These are phyloP conservation scores for Amorphotheca resinae DNA, from an alignment of 495 filamentous ascomycete species.

Conservation along the genomic window DNA sequence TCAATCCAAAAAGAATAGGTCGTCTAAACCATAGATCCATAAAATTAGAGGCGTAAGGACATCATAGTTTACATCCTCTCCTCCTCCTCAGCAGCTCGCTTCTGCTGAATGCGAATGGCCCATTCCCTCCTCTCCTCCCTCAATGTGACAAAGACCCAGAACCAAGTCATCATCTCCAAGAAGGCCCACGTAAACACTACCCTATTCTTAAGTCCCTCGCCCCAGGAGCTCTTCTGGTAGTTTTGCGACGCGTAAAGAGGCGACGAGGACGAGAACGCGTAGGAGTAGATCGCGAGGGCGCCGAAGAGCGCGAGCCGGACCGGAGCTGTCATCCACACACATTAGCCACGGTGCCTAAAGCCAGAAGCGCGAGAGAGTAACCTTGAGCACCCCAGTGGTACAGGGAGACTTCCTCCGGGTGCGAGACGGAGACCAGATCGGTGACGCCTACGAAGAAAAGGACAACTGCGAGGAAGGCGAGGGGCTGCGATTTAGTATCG, in stretches of 20 bases:
- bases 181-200: slow-evolving; percentile 77
- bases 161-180: slow-evolving; percentile 75
- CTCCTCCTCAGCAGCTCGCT: slow-evolving; percentile 12
- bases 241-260: slow-evolving; percentile 23
- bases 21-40: too few species aligned
- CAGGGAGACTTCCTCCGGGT: slow-evolving; percentile 54
- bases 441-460: slow-evolving; percentile 53
- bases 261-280: slow-evolving; percentile 35
- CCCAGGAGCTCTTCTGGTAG: slow-evolving; percentile 25
- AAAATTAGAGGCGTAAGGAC: too few species aligned
- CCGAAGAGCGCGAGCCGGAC: slow-evolving; percentile 56
- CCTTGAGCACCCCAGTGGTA: slow-evolving; percentile 62
- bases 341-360: slow-evolving; percentile 6
- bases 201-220: slow-evolving; percentile 59
- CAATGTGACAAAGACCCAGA: slow-evolving; percentile 59
- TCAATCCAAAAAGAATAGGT: too few species aligned
- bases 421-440: slow-evolving; percentile 60
- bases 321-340: slow-evolving; percentile 29
- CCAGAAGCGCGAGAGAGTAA: slow-evolving; percentile 36
- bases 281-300: slow-evolving; percentile 53
- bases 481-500: slow-evolving; percentile 48
- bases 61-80: slow-evolving; percentile 4
- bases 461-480: slow-evolving; percentile 58
- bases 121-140: slow-evolving; percentile 34
- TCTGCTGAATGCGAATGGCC: slow-evolving; percentile 21